These are phyloP conservation scores for Fusarium siculi DNA, from an alignment of 2,329 filamentous ascomycete genomes.

Conservation along the genomic window DNA sequence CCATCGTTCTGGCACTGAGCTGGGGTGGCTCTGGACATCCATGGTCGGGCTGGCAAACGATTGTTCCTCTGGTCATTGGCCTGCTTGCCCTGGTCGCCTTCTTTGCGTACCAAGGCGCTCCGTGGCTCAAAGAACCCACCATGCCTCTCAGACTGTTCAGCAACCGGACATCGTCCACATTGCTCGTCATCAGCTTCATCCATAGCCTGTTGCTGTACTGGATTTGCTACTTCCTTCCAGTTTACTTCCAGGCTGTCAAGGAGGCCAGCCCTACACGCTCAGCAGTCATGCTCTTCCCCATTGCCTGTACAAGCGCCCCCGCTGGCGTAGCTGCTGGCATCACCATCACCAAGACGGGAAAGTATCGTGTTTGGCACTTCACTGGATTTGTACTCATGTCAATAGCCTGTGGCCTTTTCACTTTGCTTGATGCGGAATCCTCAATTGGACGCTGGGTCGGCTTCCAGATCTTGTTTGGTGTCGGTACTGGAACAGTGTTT, in stretches of 20 bases:
- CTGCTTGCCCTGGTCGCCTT: constrained; percentile 51
- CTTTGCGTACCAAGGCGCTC: constrained; percentile 47
- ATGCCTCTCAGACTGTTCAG: constrained; percentile 58
- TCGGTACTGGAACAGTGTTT: constrained; percentile 56
- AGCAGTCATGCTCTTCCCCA: constrained; percentile 47
- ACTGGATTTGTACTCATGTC: constrained; percentile 49
- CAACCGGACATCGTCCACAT: constrained; percentile 51
- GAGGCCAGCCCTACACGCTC: constrained; percentile 46
- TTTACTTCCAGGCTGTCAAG: constrained; percentile 60
- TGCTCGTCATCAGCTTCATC: constrained; percentile 35
- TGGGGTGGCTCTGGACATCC: constrained; percentile 63
- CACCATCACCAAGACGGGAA: constrained; percentile 46
- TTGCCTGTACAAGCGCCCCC: constrained; percentile 39
- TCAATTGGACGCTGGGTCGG: constrained; percentile 53
- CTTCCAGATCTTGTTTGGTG: constrained; percentile 53
- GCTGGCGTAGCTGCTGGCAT: constrained; percentile 43
- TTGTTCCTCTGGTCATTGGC: constrained; percentile 60
- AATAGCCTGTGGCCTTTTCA: constrained; percentile 55
- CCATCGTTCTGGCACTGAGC: constrained; percentile 61
- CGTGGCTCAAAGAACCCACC: constrained; percentile 45
- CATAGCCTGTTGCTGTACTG: constrained; percentile 47
- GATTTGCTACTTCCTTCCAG: constrained; percentile 55
- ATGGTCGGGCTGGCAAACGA: constrained; percentile 60
- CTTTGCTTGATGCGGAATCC: constrained; percentile 52
- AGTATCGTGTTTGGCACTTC: constrained; percentile 49